These are phyloP conservation scores for Tricholoma sp. DNA, from an alignment of 768 basidiomycete genomes.

Conservation along the genomic window DNA sequence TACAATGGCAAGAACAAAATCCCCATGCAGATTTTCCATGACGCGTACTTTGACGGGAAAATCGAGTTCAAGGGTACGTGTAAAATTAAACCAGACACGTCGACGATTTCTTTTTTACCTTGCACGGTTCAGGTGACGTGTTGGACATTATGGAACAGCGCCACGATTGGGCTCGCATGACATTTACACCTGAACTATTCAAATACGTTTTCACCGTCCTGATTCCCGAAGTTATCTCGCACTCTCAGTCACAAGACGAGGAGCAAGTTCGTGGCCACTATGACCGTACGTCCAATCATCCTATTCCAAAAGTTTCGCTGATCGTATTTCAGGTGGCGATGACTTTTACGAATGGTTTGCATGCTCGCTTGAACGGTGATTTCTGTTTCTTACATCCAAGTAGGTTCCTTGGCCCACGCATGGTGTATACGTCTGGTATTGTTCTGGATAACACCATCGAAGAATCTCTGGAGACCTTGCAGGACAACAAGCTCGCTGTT, in stretches of 20 bases:
- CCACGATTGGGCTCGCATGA: conserved; percentile 93
- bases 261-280: conserved; percentile 96
- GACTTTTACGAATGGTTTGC: conserved; percentile 88
- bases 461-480: conserved; percentile 88
- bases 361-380: not conserved
- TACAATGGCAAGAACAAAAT: conserved; percentile 89
- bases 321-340: conserved; percentile 59
- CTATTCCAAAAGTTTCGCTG: not conserved
- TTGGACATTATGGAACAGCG: conserved; percentile 91
- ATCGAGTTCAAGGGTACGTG: conserved; percentile 87
- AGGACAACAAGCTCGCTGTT: conserved; percentile 95
- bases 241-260: conserved; percentile 88
- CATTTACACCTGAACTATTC: conserved; percentile 86
- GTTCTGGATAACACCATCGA: conserved; percentile 62
- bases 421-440: conserved; percentile 97
- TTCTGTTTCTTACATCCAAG: not conserved
- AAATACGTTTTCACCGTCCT: conserved; percentile 87
- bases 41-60: conserved; percentile 95
- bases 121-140: conserved; percentile 64
- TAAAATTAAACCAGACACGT: conserved; percentile 3
- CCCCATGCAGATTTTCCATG: conserved; percentile 96
- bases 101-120: not conserved
- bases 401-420: conserved; percentile 91
- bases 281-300: conserved; percentile 55
- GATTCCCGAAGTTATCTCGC: conserved; percentile 90